These are phyloP conservation scores for Penicillium roqueforti DNA, from an alignment of 495 filamentous ascomycete species.

Conservation along the genomic window DNA sequence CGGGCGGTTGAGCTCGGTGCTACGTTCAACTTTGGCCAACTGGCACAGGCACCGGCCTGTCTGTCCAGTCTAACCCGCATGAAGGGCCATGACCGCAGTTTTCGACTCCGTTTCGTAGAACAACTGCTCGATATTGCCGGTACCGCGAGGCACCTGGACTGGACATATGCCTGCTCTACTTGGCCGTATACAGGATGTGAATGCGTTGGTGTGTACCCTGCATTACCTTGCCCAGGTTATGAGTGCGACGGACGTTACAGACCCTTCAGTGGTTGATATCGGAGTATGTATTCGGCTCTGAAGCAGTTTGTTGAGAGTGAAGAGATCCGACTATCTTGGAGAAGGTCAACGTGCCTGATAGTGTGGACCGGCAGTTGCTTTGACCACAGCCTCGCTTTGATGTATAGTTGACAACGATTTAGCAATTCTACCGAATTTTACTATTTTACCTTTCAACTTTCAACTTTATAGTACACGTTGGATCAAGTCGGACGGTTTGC, in stretches of 20 bases:
- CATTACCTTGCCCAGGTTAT: constrained; percentile 15
- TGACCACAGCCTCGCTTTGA: background rate
- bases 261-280: constrained; percentile 14
- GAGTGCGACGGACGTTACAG: constrained; percentile 1
- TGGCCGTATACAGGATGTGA: constrained; percentile 1
- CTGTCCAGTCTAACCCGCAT: constrained; percentile 25
- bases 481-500: no score
- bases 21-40: constrained; percentile 41
- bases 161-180: constrained; percentile 34
- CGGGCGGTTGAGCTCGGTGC: constrained; percentile 43
- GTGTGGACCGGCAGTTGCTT: constrained; percentile 8
- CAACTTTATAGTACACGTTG: no score
- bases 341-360: constrained; percentile 15
- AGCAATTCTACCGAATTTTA: background rate
- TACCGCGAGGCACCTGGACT: constrained; percentile 36
- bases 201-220: constrained; percentile 3
- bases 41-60: constrained; percentile 35
- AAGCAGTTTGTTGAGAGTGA: constrained; percentile 16
- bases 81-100: constrained; percentile 21
- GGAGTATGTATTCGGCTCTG: constrained; percentile 15
- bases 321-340: constrained; percentile 18
- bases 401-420: background rate
- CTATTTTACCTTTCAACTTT: background rate
- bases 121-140: constrained; percentile 37
- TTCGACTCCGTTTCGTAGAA: constrained; percentile 36